A percentile compares a stretch with the other conserved stretches of the same genome.
phyloP scores from a whole-genome alignment of 371 early-diverging fungal genomes.

The Apophysomyces sp. region DNA sequence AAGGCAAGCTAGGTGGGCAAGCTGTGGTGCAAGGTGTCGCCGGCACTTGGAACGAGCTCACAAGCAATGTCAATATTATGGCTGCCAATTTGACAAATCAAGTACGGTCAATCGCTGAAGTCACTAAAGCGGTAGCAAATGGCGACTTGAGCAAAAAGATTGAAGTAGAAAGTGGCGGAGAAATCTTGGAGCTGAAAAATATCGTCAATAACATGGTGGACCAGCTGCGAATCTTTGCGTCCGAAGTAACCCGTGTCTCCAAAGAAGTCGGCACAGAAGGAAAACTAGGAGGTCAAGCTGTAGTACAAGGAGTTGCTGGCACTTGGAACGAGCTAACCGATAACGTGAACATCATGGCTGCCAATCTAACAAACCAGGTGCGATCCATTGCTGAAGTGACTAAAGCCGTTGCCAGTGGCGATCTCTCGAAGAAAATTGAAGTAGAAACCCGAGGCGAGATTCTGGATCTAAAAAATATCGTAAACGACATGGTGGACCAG shows the following conservation, averaged over 20 bases:
- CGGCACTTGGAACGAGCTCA: conserved; percentile 55
- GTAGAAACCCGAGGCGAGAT: conserved; percentile 16
- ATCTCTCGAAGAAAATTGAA: conserved; percentile 3
- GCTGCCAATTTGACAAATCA: conserved; percentile 50
- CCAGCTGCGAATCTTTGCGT: conserved; percentile 33
- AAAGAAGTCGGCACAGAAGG: conserved; percentile 38
- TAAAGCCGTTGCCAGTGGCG: conserved; percentile 28
- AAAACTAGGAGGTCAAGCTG: conserved; percentile 42
- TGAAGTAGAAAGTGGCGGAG: conserved; percentile 60
- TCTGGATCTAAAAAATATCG: conserved; percentile 17
- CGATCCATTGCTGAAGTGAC: conserved; percentile 45
- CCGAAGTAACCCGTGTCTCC: conserved; percentile 48
- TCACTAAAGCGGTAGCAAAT: conserved; percentile 55
- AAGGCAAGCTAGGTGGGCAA: conserved; percentile 46
- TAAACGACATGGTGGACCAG: conserved; percentile 22
- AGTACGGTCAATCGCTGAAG: conserved; percentile 58
- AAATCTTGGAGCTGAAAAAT: conserved; percentile 64
- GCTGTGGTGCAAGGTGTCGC: conserved; percentile 41
- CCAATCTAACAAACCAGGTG: conserved; percentile 42
- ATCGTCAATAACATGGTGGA: conserved; percentile 67
- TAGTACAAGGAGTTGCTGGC: conserved; percentile 44
- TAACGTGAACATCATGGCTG: conserved; percentile 40
- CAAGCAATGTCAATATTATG: conserved; percentile 53
- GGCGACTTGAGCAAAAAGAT: conserved; percentile 64
- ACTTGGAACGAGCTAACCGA: conserved; percentile 53